Conservation (phyloP, 2,329 filamentous ascomycete species). For the Apiospora aurea region DNA sequence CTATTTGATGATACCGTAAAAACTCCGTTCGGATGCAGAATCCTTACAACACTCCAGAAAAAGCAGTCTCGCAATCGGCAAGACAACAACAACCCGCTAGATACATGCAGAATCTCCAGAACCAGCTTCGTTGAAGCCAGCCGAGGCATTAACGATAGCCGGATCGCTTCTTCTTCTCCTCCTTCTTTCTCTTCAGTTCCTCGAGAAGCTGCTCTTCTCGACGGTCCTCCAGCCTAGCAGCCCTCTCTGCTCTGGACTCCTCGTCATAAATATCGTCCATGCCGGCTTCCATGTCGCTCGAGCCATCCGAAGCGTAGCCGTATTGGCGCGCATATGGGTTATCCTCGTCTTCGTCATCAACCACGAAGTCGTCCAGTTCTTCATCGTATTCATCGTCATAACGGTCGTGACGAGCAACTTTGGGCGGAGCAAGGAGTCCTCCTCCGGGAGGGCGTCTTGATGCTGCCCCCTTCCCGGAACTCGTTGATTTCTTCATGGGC, state of each 20-base stretch:
- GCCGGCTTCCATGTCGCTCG: conserved; percentile 82
- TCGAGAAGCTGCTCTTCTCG: conserved; percentile 42
- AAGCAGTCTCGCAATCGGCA: conserved; percentile 6
- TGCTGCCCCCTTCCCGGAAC: conserved; percentile 31
- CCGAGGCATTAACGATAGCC: conserved; percentile 6
- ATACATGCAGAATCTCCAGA: background rate
- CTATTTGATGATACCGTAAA: conserved; percentile 20
- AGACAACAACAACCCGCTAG: conserved; percentile 19
- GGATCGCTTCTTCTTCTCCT: conserved; percentile 39
- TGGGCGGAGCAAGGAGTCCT: conserved; percentile 48
- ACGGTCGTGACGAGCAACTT: conserved; percentile 39
- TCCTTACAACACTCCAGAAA: conserved; percentile 17
- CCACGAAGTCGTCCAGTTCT: conserved; percentile 66
- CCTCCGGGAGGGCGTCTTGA: conserved; percentile 40
- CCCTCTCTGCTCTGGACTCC: conserved; percentile 66
- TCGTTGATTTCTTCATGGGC: conserved; percentile 41
- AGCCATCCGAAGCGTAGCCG: conserved; percentile 68
- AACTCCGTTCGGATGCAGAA: conserved; percentile 20
- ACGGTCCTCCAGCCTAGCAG: conserved; percentile 74
- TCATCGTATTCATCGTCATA: conserved; percentile 70
- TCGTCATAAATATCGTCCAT: conserved; percentile 77
- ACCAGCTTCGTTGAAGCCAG: background rate
- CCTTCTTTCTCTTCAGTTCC: conserved; percentile 53
- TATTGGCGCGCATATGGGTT: conserved; percentile 49
- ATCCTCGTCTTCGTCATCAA: conserved; percentile 62